A percentile compares a stretch with the other conserved stretches of the same genome.
Conservation (phyloP, 148 eudicot genomes). For the Arctostaphylos glauca region DNA sequence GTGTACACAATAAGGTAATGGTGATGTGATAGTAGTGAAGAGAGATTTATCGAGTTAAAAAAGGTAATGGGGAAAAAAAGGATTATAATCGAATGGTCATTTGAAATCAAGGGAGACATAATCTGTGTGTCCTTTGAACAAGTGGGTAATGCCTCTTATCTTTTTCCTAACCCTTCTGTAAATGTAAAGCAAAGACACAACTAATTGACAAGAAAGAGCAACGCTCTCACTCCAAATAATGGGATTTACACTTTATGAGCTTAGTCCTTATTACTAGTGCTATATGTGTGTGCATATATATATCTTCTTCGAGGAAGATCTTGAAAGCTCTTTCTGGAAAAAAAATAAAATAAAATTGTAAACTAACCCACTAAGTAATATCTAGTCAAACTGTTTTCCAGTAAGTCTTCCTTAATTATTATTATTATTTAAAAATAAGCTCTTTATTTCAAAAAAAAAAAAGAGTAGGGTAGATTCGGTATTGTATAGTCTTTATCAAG, state of each 20-base stretch:
- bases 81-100: slow-evolving; percentile 25
- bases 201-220: slow-evolving; percentile 60
- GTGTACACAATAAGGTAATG: not conserved
- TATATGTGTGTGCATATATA: not conserved
- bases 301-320: not conserved
- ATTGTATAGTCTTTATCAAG: too few species aligned
- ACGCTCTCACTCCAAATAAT: slow-evolving; percentile 21
- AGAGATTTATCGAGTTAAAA: slow-evolving; percentile 19
- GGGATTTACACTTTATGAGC: slow-evolving; percentile 7
- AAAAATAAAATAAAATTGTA: not conserved
- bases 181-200: slow-evolving; percentile 16
- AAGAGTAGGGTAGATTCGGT: too few species aligned
- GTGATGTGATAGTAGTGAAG: slow-evolving; percentile 26
- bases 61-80: not conserved
- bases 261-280: slow-evolving; percentile 5
- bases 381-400: not conserved
- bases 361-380: too few species aligned
- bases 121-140: slow-evolving; percentile 40
- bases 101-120: slow-evolving; percentile 41
- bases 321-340: not conserved
- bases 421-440: not conserved
- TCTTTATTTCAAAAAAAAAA: not conserved
- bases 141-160: slow-evolving; percentile 22
- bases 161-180: slow-evolving; percentile 12
- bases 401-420: not conserved